Evolutionary conservation across 2,329 filamentous ascomycete species (phyloP), one percentile per base, ranked within the genome.

Genomic region (Pseudocercospora musae): DNA sequence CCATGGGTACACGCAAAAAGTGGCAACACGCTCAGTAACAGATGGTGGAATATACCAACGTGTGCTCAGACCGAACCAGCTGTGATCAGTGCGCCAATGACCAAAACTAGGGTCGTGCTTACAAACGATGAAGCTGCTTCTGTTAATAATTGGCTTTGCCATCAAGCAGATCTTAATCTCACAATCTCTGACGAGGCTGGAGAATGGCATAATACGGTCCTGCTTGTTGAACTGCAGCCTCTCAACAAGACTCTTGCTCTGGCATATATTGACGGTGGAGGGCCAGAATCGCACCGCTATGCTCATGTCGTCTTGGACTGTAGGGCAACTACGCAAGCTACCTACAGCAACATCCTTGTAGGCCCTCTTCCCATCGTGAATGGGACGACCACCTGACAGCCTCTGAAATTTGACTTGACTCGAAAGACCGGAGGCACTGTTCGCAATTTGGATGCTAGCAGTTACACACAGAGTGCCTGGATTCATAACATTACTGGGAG

Each of bases 201-300:
- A 20, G 63, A 68, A 48, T 70, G 68, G 68, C 68, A 71, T 58
- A 70, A 72, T 56, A 57, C 63, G 13, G 54, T 71, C 10, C 63
- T 69, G 10, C 58, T 71, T 10, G 66, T 73, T 21, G 79, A 81
- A 67, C 61, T 78, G 0, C 73, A 80, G 60, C 64, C 70, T 13
- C 80, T 80, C 0, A 83, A 83, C 70, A 83, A 84, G 70, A 80
- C 79, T 0, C 80, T 80, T 54, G 79, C 76, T 0, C 64, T 83
- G 52, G 49, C 49, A 31, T 83, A 81, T 58, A 69, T 84, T 1
- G 79, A 83, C 31, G 74, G 73, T 1, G 64, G 68, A 6, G 76
- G 69, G 0, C 59, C 75, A 3, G 66, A 70, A 1, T 80, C 81
- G 1, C 58, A 68, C 1, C 73, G 78, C 18, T 82, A 79, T 65